These are phyloP conservation scores for Raffaelea albimanens DNA, from an alignment of 2,329 filamentous ascomycete species.

Conservation along the genomic window DNA sequence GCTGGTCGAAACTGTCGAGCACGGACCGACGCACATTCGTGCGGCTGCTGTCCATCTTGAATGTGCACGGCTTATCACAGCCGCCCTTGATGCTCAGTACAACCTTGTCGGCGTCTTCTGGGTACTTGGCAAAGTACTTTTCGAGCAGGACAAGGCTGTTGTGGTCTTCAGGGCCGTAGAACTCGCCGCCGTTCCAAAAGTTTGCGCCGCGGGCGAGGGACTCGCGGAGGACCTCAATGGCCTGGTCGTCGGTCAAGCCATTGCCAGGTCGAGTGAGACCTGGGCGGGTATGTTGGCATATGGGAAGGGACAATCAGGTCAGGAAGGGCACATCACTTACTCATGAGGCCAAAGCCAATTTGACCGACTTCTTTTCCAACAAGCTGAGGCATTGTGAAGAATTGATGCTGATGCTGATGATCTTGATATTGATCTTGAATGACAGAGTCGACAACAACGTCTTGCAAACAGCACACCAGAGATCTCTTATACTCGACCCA, in stretches of 20 bases:
- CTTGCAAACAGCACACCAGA: too few species aligned
- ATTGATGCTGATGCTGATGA: not conserved
- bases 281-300: slow-evolving; percentile 13
- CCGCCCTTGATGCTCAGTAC: slow-evolving; percentile 56
- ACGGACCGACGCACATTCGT: slow-evolving; percentile 41
- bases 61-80: slow-evolving; percentile 5
- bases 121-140: slow-evolving; percentile 53
- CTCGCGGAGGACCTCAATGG: slow-evolving; percentile 47
- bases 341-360: slow-evolving; percentile 21
- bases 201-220: slow-evolving; percentile 17
- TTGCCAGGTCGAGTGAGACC: slow-evolving; percentile 33
- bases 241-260: slow-evolving; percentile 32
- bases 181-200: slow-evolving; percentile 53
- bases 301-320: too few species aligned
- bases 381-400: slow-evolving; percentile 18
- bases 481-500: too few species aligned
- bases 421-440: too few species aligned
- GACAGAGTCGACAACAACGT: too few species aligned
- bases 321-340: slow-evolving; percentile 9
- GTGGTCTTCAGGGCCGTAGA: slow-evolving; percentile 51
- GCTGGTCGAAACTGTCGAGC: slow-evolving; percentile 41
- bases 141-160: slow-evolving; percentile 51
- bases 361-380: slow-evolving; percentile 18
- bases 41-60: slow-evolving; percentile 31
- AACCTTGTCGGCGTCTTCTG: slow-evolving; percentile 53